Conservation (phyloP, 2,329 filamentous ascomycete genomes). For the Pleurostoma richardsiae region DNA sequence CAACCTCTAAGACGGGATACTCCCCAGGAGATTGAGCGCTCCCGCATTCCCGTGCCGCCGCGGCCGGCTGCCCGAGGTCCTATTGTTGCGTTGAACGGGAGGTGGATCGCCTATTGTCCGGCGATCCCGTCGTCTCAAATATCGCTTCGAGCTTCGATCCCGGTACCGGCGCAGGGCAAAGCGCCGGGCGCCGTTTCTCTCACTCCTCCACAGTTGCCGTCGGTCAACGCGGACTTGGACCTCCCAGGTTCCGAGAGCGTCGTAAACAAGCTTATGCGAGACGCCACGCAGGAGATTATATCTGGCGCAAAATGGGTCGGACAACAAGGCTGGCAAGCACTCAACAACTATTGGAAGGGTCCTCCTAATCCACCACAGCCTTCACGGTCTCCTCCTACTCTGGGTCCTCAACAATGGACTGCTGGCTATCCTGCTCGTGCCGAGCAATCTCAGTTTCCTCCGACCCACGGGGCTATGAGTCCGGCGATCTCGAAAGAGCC, state of each 20-base stretch:
- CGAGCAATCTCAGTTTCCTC: conserved; percentile 60
- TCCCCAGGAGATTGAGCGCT: conserved; percentile 39
- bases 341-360: conserved; percentile 77
- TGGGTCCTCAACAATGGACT: conserved; percentile 42
- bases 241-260: conserved; percentile 67
- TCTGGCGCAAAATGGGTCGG: conserved; percentile 71
- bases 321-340: conserved; percentile 70
- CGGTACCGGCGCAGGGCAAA: conserved; percentile 49
- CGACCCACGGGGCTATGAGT: conserved; percentile 63
- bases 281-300: conserved; percentile 73
- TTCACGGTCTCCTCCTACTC: conserved; percentile 32
- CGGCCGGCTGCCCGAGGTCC: conserved; percentile 51
- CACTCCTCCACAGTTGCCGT: conserved; percentile 64
- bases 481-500: conserved; percentile 59
- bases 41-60: conserved; percentile 26
- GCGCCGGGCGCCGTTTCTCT: conserved; percentile 53
- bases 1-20: conserved; percentile 45
- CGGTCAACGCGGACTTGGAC: conserved; percentile 63
- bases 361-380: conserved; percentile 35
- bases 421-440: conserved; percentile 36
- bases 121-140: conserved; percentile 66
- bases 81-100: conserved; percentile 63
- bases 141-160: conserved; percentile 61
- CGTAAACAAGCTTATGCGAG: conserved; percentile 71
- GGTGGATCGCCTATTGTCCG: conserved; percentile 75